Percentiles rank a stretch among this genome's conserved stretches.
Evolutionary conservation across 768 basidiomycete species (phyloP).

Genomic region (Podaxis rugospora): DNA sequence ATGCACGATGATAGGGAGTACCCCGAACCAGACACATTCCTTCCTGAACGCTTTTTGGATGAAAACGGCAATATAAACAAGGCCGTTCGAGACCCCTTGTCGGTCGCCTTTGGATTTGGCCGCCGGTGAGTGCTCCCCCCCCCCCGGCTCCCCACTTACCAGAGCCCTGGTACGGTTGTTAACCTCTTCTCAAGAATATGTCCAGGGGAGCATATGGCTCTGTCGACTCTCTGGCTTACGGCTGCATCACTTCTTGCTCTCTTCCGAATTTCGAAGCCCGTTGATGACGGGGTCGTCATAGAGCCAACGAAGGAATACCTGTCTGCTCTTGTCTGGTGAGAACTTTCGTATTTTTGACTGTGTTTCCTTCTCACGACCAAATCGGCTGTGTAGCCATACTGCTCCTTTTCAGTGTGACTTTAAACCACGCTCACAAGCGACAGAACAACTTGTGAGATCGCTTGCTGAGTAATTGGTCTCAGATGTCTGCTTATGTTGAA

Average conservation of each 20-base stretch:
- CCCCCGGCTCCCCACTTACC: not conserved
- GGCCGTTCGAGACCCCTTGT: conserved; percentile 29
- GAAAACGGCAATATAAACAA: conserved; percentile 30
- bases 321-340: conserved; percentile 20
- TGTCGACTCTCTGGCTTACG: conserved; percentile 22
- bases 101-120: conserved; percentile 34
- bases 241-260: conserved; percentile 27
- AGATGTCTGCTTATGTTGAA: not conserved
- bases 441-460: conserved; percentile 17
- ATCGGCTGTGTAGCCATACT: conserved; percentile 19
- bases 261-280: conserved; percentile 26
- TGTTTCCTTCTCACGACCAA: not conserved
- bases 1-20: not conserved
- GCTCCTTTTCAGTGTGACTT: conserved; percentile 24
- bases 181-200: conserved; percentile 25
- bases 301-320: conserved; percentile 15
- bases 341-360: not conserved
- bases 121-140: conserved; percentile 23
- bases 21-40: conserved; percentile 31
- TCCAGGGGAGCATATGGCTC: conserved; percentile 30
- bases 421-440: conserved; percentile 20
- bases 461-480: conserved; percentile 7
- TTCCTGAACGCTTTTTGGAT: conserved; percentile 41
- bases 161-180: not conserved
- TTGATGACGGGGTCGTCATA: conserved; percentile 21